Evolutionary conservation across 768 basidiomycete genomes (phyloP).

Genomic region (Botryobasidium botryosum): DNA sequence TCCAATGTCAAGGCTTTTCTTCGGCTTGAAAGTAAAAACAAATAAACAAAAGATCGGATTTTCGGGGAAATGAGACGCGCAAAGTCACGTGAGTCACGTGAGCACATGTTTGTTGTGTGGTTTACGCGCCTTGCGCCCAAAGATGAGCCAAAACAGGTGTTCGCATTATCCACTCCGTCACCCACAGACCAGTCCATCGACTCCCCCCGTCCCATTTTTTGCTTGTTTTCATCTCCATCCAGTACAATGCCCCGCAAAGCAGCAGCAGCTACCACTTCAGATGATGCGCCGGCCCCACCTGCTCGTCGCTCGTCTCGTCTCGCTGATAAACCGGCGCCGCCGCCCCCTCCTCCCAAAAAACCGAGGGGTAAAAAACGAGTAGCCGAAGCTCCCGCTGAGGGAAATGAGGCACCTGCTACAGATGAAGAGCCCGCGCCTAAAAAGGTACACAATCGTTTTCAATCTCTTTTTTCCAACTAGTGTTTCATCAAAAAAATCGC

Average conservation of each 20-base stretch:
- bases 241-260: slow-evolving; percentile 11
- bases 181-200: neutral
- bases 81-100: no score
- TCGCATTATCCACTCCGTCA: neutral
- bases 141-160: no score
- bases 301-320: slow-evolving; percentile 38
- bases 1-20: no score
- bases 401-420: slow-evolving; percentile 9
- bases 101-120: neutral
- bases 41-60: no score
- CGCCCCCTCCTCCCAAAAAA: slow-evolving; percentile 17
- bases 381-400: slow-evolving; percentile 21
- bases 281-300: slow-evolving; percentile 16
- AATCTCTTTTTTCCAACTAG: slow-evolving; percentile 2
- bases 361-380: slow-evolving; percentile 25
- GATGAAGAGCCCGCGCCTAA: slow-evolving; percentile 12
- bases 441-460: slow-evolving; percentile 8
- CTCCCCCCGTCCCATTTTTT: neutral
- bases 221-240: neutral
- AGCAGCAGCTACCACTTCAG: slow-evolving; percentile 7
- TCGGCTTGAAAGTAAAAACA: no score
- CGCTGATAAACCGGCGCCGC: slow-evolving; percentile 21
- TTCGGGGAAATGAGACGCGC: no score
- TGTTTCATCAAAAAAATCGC: neutral
- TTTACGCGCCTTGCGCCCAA: neutral